These are phyloP conservation scores for Juncus inflexus DNA, from an alignment of 176 grass and related monocot genomes.

Conservation along the genomic window DNA sequence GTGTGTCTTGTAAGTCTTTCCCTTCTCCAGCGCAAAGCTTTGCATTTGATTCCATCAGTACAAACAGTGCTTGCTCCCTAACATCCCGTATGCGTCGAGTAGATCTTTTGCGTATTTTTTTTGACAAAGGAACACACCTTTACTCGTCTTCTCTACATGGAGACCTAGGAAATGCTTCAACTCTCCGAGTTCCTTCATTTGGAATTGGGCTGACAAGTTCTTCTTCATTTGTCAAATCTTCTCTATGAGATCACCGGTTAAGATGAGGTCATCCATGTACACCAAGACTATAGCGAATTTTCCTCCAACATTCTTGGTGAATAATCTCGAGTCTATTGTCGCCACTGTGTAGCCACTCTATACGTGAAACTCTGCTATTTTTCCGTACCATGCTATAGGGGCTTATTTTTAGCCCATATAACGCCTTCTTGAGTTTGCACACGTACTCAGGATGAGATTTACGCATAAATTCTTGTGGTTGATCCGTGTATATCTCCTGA, in stretches of 20 bases:
- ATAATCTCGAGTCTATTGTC: no score
- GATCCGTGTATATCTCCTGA: constrained; percentile 16
- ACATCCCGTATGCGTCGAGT: constrained; percentile 17
- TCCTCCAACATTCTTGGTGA: no score
- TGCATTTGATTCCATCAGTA: constrained; percentile 7
- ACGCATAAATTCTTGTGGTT: not conserved
- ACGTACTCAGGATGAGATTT: constrained; percentile 20
- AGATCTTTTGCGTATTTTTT: constrained; percentile 22
- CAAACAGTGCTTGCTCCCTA: constrained; percentile 13
- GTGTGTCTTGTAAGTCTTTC: not conserved
- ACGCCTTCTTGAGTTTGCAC: constrained; percentile 13
- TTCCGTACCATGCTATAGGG: constrained; percentile 5
- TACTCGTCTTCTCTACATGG: not conserved
- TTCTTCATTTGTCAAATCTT: constrained; percentile 6
- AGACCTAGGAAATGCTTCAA: constrained; percentile 24
- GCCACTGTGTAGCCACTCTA: not conserved
- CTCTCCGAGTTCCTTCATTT: constrained; percentile 29
- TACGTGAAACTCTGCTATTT: constrained; percentile 11
- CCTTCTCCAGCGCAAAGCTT: not conserved
- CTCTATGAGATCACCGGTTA: not conserved
- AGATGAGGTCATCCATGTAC: constrained; percentile 28
- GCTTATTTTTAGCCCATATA: constrained; percentile 13
- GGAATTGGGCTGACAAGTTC: constrained; percentile 6
- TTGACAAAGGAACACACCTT: constrained; percentile 14
- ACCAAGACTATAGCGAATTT: constrained; percentile 6